Percentiles rank a stretch among this genome's conserved stretches.
These are phyloP conservation scores for Acacia melanoxylon DNA, from an alignment of 306 rosid genomes.

Conservation along the genomic window DNA sequence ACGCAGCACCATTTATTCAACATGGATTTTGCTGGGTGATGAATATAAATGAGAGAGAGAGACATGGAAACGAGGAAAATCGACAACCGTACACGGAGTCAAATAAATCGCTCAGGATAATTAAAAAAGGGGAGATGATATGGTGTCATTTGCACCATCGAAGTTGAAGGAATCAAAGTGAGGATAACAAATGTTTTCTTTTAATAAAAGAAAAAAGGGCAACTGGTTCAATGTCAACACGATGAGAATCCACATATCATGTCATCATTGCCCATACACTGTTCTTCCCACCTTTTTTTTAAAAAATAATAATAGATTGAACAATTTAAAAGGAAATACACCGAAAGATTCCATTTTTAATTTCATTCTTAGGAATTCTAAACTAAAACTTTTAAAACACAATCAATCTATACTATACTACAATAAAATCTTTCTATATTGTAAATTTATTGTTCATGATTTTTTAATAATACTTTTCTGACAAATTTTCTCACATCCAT, in stretches of 20 bases:
- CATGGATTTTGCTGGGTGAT: not conserved
- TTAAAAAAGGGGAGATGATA: constrained; percentile 25
- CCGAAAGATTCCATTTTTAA: not conserved
- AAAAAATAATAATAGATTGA: not conserved
- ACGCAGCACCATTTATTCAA: no score
- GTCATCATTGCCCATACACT: constrained; percentile 20
- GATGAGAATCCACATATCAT: constrained; percentile 20
- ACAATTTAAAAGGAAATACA: not conserved
- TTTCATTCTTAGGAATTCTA: no score
- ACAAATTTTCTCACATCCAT: not conserved
- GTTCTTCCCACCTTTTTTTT: constrained; percentile 19
- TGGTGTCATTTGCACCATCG: constrained; percentile 38
- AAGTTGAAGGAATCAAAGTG: constrained; percentile 37
- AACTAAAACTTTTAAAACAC: no score
- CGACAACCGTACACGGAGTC: constrained; percentile 24
- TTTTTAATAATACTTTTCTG: not conserved
- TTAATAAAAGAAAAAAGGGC: not conserved
- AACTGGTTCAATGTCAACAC: constrained; percentile 32
- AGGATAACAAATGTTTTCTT: constrained; percentile 23
- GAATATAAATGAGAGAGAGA: not conserved
- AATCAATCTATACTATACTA: not conserved
- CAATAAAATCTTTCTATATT: no score
- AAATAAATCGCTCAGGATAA: constrained; percentile 29
- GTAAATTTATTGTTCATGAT: not conserved
- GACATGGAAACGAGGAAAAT: constrained; percentile 16